phyloP scores from a whole-genome alignment of 352 stramenopile genomes.

The Phytopythium mirpurense region DNA sequence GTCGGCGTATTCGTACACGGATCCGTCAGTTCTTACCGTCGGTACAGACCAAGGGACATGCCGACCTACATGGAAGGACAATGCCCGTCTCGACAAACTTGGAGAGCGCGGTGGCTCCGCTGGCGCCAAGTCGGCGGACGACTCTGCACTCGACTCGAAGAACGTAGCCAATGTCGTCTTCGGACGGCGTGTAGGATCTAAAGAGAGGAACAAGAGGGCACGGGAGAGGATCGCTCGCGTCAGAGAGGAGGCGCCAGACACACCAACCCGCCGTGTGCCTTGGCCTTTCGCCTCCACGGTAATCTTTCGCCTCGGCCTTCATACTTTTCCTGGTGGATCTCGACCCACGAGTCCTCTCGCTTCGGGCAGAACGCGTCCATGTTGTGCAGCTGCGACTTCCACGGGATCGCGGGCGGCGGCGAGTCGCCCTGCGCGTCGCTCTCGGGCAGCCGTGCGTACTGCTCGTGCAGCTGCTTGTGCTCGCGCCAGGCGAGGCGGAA shows the following conservation, averaged over 20 bases:
- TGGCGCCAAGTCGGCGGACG: slow-evolving; percentile 40
- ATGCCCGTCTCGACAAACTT: slow-evolving; percentile 84
- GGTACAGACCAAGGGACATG: slow-evolving; percentile 12
- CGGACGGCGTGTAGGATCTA: slow-evolving; percentile 61
- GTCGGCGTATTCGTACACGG: neutral
- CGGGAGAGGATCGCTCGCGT: neutral
- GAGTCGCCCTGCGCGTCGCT: neutral
- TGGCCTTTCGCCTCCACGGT: no score
- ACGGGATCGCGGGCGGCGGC: slow-evolving; percentile 24
- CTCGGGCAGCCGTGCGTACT: slow-evolving; percentile 18
- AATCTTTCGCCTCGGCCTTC: no score
- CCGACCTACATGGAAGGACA: slow-evolving; percentile 72
- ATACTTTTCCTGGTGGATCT: slow-evolving; percentile 67
- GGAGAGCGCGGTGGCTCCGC: slow-evolving; percentile 26
- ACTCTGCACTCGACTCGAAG: slow-evolving; percentile 78
- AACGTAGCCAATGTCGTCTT: slow-evolving; percentile 69
- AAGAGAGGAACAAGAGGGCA: neutral
- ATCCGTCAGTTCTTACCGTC: slow-evolving; percentile 8
- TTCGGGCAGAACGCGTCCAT: slow-evolving; percentile 50
- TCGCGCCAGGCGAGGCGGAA: slow-evolving; percentile 60
- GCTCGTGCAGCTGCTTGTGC: slow-evolving; percentile 62
- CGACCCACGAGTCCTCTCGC: slow-evolving; percentile 49
- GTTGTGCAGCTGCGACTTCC: slow-evolving; percentile 58
- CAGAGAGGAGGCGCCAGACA: no score
- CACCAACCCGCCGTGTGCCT: no score